Base-by-base conservation (phyloP, 257 asterid species). In the Penstemon barbatus region DNA sequence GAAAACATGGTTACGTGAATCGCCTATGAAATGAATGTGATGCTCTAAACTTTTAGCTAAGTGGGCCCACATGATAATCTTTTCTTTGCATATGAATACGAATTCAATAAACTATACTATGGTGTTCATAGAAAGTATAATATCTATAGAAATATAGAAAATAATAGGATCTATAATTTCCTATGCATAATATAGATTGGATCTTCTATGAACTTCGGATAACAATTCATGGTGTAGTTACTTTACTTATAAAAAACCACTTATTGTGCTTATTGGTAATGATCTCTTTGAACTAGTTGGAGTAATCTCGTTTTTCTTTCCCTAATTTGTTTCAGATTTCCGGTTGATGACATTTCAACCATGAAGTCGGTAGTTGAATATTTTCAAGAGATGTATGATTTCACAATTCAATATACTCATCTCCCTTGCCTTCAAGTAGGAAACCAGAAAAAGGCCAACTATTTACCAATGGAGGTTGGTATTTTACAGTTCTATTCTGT, bases 391-490 rank as follows among this genome's bases (percentile, higher is more conserved):
- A 87, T 91, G 93, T 91, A 95, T 70, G 99, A 79, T 56, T 95
- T 91, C 83, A 83, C 91, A 1, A 95, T 95, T 75, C 96, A 87
- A 84, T 77, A 95, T 46, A 78, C 95, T 51, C 98, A 95, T 81
- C 94, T 95, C 66, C 99, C 99, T 70, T 95, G 99, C 80, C 98
- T 95, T 54, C 99, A 95, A 95, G 99, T 95, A n/a, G 99, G 99
- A 75, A 95, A 91, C 80, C 99, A 95, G 79, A 95, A 89, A 92
- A 95, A 95, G 84, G 98, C 97, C 43, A 95, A 86, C 82, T 95
- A 94, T 80, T 81, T 94, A 59, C 99, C 99, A 4, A 91, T 94
- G 99, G 99, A 94, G 99, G 99, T 33, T 12, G 25, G 42, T 12
- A 12, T 37, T 40, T 18, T 64, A 50, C 7, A 10, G 5, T 63